Evolutionary conservation across 2,329 filamentous ascomycete species (phyloP).

Genomic region (Sporothrix curviconia): DNA sequence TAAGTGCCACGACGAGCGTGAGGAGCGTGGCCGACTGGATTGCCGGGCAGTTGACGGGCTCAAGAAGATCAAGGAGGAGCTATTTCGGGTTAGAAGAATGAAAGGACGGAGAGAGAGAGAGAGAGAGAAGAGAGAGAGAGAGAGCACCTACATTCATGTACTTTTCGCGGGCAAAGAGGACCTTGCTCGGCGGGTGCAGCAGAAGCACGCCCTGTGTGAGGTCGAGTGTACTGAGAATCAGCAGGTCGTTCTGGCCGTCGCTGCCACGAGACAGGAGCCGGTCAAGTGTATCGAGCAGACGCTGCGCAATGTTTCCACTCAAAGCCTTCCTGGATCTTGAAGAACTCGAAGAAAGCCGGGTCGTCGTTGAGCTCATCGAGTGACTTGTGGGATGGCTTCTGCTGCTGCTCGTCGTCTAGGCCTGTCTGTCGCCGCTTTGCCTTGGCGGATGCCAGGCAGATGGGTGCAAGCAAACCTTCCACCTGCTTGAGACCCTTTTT

Average conservation of each 20-base stretch:
- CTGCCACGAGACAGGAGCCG: constrained; percentile 24
- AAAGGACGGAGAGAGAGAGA: background rate
- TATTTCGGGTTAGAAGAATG: constrained; percentile 12
- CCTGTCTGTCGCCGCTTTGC: constrained; percentile 15
- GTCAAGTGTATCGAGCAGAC: constrained; percentile 56
- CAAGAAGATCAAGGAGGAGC: constrained; percentile 88
- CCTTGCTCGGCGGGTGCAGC: constrained; percentile 82
- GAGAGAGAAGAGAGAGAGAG: background rate
- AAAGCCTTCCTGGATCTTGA: constrained; percentile 92
- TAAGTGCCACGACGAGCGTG: constrained; percentile 80
- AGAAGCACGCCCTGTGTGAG: constrained; percentile 82
- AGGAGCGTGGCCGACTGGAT: constrained; percentile 88
- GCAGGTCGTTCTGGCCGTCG: constrained; percentile 69
- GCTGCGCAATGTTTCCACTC: constrained; percentile 94
- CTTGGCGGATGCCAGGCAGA: constrained; percentile 63
- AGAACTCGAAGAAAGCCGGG: constrained; percentile 90
- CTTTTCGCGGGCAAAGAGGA: constrained; percentile 78
- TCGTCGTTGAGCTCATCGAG: constrained; percentile 69
- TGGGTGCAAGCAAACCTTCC: constrained; percentile 86
- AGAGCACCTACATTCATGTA: constrained; percentile 74
- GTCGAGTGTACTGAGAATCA: constrained; percentile 83
- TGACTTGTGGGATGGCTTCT: constrained; percentile 43
- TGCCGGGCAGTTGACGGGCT: constrained; percentile 82
- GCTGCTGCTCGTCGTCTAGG: constrained; percentile 23
- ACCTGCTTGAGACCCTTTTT: constrained; percentile 91